These are phyloP conservation scores for Adansonia madagascariensis DNA, from an alignment of 441 rosid species.

Conservation along the genomic window DNA sequence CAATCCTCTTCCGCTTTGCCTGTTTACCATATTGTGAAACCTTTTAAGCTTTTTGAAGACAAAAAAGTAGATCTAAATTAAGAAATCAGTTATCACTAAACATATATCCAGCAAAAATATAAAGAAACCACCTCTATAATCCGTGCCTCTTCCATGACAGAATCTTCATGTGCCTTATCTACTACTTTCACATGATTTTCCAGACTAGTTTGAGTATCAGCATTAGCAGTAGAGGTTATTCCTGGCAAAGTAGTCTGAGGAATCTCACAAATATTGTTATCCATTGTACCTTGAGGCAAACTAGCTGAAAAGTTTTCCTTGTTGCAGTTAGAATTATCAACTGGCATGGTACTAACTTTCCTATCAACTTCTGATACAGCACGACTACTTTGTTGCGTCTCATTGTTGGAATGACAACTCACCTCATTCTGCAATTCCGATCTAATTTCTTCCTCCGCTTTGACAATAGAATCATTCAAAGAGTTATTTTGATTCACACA, in stretches of 20 bases:
- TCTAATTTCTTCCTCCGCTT: conserved; percentile 52
- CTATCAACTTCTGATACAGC: conserved; percentile 42
- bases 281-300: conserved; percentile 45
- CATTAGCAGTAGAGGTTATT: conserved; percentile 41
- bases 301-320: conserved; percentile 40
- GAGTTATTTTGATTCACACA: conserved; percentile 40
- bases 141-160: conserved; percentile 89
- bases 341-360: conserved; percentile 37
- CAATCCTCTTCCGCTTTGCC: conserved; percentile 90
- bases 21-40: conserved; percentile 47
- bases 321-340: conserved; percentile 38
- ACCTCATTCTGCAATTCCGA: conserved; percentile 51
- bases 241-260: conserved; percentile 41
- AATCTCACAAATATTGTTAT: conserved; percentile 44
- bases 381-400: conserved; percentile 46
- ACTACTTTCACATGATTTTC: conserved; percentile 41
- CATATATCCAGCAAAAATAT: conserved; percentile 25
- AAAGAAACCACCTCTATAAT: conserved; percentile 68
- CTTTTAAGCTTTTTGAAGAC: conserved; percentile 24
- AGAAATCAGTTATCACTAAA: conserved; percentile 24
- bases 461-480: conserved; percentile 42
- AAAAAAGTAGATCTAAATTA: conserved; percentile 29
- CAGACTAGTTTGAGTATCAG: conserved; percentile 53
- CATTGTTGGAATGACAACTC: conserved; percentile 42
- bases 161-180: conserved; percentile 76